Percentiles rank a stretch among this genome's conserved stretches.
Conservation (phyloP, 257 asterid species). For the Knoxia roxburghii region DNA sequence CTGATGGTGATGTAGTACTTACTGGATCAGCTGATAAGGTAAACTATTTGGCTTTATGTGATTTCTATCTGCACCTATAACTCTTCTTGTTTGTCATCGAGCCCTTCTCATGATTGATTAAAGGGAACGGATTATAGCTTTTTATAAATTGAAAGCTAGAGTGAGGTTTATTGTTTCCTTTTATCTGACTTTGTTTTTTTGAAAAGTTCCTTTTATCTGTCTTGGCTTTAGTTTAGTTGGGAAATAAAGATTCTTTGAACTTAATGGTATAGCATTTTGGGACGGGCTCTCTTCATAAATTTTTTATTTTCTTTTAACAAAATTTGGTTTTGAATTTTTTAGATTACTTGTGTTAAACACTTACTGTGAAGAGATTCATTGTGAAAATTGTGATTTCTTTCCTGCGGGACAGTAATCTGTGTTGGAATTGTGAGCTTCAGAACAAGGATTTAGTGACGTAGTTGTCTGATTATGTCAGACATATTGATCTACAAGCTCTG, state of each 20-base stretch:
- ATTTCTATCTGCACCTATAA: neutral
- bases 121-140: neutral
- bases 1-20: constrained; percentile 68
- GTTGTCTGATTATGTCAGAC: neutral
- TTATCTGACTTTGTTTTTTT: neutral
- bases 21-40: constrained; percentile 98
- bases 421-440: neutral
- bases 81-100: neutral
- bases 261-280: too few species aligned
- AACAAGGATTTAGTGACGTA: neutral
- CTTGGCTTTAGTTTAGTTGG: too few species aligned
- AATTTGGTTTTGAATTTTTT: too few species aligned
- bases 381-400: too few species aligned
- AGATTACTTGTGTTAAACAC: too few species aligned
- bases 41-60: neutral
- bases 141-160: neutral
- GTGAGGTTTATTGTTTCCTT: neutral
- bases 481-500: neutral
- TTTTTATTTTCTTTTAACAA: neutral
- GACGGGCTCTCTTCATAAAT: too few species aligned
- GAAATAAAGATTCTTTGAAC: too few species aligned
- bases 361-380: too few species aligned
- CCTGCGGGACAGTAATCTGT: neutral
- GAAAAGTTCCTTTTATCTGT: neutral
- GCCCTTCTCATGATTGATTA: neutral